Evolutionary conservation across 495 filamentous ascomycete species (phyloP).

Genomic region (Neurospora africana): DNA sequence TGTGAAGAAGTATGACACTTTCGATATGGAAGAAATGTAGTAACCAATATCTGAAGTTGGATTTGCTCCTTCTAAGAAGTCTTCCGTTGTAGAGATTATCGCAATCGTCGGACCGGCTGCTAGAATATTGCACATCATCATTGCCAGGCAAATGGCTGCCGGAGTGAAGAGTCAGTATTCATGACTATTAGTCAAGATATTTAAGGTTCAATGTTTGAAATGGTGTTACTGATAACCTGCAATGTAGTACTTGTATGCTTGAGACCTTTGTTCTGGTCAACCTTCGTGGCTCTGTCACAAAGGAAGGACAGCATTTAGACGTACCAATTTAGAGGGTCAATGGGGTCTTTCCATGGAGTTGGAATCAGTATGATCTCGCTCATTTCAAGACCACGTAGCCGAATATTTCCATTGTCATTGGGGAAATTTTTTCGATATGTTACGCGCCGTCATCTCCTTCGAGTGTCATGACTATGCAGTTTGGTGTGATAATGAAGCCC

Average conservation of each 20-base stretch:
- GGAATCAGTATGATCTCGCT: conserved; percentile 45
- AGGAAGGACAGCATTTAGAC: neutral
- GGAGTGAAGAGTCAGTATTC: neutral
- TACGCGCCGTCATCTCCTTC: conserved; percentile 9
- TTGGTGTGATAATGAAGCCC: conserved; percentile 5
- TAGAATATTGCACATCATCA: too few relatives aligned
- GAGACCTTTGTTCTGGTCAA: conserved; percentile 24
- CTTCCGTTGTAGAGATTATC: too few relatives aligned
- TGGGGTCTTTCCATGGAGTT: conserved; percentile 44
- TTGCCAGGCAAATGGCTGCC: conserved; percentile 37
- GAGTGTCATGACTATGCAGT: conserved; percentile 11
- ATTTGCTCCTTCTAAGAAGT: too few relatives aligned
- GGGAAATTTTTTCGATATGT: conserved; percentile 7
- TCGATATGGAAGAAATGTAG: too few relatives aligned
- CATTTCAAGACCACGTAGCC: conserved; percentile 38
- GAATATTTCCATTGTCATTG: conserved; percentile 34
- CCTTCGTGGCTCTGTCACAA: neutral
- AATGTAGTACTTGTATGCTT: conserved; percentile 38
- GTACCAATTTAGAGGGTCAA: conserved; percentile 49
- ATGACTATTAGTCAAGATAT: neutral
- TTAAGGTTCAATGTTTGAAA: neutral
- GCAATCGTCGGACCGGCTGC: too few relatives aligned
- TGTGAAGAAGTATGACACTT: too few relatives aligned
- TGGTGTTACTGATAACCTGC: conserved; percentile 16
- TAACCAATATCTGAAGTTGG: too few relatives aligned